These are phyloP conservation scores for Iodosphaeria phyllophila DNA, from an alignment of 2,329 filamentous ascomycete species.

Conservation along the genomic window DNA sequence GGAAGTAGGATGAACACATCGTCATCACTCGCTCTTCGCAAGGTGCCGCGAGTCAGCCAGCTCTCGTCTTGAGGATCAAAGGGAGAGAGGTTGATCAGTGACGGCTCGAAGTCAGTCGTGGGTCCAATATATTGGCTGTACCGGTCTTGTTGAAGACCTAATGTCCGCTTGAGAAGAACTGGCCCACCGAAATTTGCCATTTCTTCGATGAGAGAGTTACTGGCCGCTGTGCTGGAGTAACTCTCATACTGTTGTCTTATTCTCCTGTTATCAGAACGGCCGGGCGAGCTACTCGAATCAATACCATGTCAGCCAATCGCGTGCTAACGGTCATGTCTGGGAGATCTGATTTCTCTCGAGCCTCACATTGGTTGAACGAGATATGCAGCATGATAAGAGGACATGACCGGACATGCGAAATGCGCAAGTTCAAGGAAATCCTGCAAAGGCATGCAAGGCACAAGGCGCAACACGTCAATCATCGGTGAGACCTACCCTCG, in stretches of 20 bases:
- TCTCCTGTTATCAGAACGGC: conserved; percentile 32
- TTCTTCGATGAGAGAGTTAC: conserved; percentile 46
- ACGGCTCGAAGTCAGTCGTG: conserved; percentile 68
- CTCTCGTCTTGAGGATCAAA: conserved; percentile 73
- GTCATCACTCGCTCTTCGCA: conserved; percentile 58
- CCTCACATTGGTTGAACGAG: conserved; percentile 7
- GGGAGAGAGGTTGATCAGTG: conserved; percentile 62
- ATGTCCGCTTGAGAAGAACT: conserved; percentile 45
- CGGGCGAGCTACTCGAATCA: conserved; percentile 34
- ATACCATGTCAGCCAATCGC: conserved; percentile 25
- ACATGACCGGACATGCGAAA: conserved; percentile 8
- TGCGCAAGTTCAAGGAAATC: conserved; percentile 3
- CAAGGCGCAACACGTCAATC: conserved; percentile 3
- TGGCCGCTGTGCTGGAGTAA: conserved; percentile 41
- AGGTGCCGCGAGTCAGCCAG: conserved; percentile 45
- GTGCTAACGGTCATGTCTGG: conserved; percentile 1
- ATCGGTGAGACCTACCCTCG: conserved; percentile 41
- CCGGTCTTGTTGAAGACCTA: conserved; percentile 60
- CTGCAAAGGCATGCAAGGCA: conserved; percentile 12
- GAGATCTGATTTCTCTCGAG: conserved; percentile 5
- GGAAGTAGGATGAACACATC: conserved; percentile 70
- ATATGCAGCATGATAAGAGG: conserved; percentile 9
- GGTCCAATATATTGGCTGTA: conserved; percentile 72
- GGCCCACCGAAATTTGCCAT: conserved; percentile 53
- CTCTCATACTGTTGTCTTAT: conserved; percentile 35